Base-by-base conservation (phyloP, 495 filamentous ascomycete species). In the Bacidia gigantensis region DNA sequence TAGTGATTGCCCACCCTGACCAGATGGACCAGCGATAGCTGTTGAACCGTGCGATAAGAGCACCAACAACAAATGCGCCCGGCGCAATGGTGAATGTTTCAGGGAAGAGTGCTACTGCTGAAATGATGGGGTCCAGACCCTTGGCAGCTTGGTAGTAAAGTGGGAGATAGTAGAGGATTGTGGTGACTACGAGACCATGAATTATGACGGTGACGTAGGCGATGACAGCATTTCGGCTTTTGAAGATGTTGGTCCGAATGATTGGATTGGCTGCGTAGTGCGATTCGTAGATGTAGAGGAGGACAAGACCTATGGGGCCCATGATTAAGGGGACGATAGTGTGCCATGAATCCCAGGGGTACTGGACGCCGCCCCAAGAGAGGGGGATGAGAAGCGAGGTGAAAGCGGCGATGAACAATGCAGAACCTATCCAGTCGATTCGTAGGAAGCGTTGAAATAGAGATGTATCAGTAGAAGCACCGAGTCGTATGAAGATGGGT, bases 71-170 rank as follows among this genome's bases (percentile, higher is more conserved):
- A 52, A 77, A 70, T 20, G 73, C 67, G 2, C 64, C 60, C 0
- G 72, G 68, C 0, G 73, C 64, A 0, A 76, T 62, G 5, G 73
- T 70, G 29, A 76, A 72, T 3, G 77, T 78, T 54, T 74, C 69
- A 0, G 80, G 79, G 49, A 86, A 70, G 2, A 85, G 58, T 0
- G 77, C 70, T 5, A 86, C 65, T 10, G 81, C 81, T 1, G 80
- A 67, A 3, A 79, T 55, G 11, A 77, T 76, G 0, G 77, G 69
- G 0, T 68, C 63, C 46, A 72, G 68, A 45, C 68, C 75, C 52
- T 78, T 74, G 23, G 82, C 72, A 3, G 76, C 72, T 48, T 78
- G 65, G 57, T 81, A 80, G 60, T 81, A 87, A 11, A 88, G 67
- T 0, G 81, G 72, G 20, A 82, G 64, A 46, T 75, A 82, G 57